Evolutionary conservation across 768 basidiomycete genomes (phyloP), one percentile per base, ranked within the genome.

Genomic region (Podaxis sp.): DNA sequence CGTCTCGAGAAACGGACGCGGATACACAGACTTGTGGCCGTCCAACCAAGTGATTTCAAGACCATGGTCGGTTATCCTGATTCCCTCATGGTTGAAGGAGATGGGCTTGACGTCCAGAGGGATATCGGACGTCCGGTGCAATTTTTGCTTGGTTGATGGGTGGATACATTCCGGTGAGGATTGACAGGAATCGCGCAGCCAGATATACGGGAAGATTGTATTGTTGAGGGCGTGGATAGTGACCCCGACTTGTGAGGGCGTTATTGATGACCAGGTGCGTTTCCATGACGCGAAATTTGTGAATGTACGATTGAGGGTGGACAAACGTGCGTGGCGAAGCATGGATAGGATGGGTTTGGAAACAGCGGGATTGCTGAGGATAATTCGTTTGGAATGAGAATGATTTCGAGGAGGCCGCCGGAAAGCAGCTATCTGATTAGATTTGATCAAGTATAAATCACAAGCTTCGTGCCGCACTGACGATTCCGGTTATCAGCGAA

Each of bases 181-280:
- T 62, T 84, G 85, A 67, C 95, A 97, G 0, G 90, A 84, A 69
- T 98, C 95, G 24, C 95, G 87, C 9, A 99, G 83, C 88, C 93
- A 95, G 59, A 86, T 74, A 68, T 84, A 87, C 0, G 90, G 83
- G 66, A 92, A 86, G 9, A 74, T 70, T 28, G 79, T 68, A n/a
- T 68, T 67, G 19, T 77, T 75, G 11, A 87, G 72, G 0, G 77
- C 69, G 61, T 79, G 74, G 51, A 84, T 67, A 0, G 74, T 75
- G 30, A 80, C 63, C 4, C 69, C 68, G 40, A 75, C 68, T 30
- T 68, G 60, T 9, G 67, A 57, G 11, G 66, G 69, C 12, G 72
- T 70, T 12, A 74, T 54, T 6, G 73, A 71, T 19, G 75, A 74
- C 75, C 75, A 76, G 6, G 64, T 63, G 26, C 74, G 68, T 24